Conservation (phyloP, 768 basidiomycete species). For the Rhodotorula diobovata region DNA sequence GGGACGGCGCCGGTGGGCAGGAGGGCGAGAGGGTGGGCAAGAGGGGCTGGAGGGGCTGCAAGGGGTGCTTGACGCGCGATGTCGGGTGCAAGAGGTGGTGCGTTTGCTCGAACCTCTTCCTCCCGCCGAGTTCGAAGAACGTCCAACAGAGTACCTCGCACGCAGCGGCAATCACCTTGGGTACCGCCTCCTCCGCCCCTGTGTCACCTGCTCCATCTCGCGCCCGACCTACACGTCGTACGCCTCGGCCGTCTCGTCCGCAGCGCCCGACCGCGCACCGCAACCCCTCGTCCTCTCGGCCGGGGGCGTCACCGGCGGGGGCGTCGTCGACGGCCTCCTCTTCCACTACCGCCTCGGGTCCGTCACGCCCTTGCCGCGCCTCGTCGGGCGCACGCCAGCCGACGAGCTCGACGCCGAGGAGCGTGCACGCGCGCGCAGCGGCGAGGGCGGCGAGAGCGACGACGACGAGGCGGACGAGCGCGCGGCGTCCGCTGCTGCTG, state of each 20-base stretch:
- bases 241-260: slow-evolving; percentile 4
- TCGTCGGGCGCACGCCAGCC: neutral
- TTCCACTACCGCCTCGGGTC: slow-evolving; percentile 7
- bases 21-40: neutral
- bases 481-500: no score
- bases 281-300: slow-evolving; percentile 2
- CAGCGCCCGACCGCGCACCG: neutral
- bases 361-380: neutral
- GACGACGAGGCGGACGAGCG: neutral
- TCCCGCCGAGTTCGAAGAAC: neutral
- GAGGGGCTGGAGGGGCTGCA: slow-evolving; percentile 10
- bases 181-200: slow-evolving; percentile 24
- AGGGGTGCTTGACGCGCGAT: slow-evolving; percentile 19
- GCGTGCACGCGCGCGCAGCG: neutral
- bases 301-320: slow-evolving; percentile 28
- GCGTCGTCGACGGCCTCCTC: slow-evolving; percentile 21
- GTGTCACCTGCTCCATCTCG: slow-evolving; percentile 9
- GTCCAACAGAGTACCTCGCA: accelerated
- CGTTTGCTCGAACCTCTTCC: neutral
- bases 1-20: neutral
- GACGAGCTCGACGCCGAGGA: neutral
- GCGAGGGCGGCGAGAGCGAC: neutral
- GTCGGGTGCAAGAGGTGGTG: slow-evolving; percentile 12
- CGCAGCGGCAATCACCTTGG: slow-evolving; percentile 14
- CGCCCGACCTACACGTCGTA: slow-evolving; percentile 11